Percentiles rank a stretch among this genome's conserved stretches.
phyloP scores from a whole-genome alignment of 495 filamentous ascomycete genomes.

The Margaritispora aquatica region DNA sequence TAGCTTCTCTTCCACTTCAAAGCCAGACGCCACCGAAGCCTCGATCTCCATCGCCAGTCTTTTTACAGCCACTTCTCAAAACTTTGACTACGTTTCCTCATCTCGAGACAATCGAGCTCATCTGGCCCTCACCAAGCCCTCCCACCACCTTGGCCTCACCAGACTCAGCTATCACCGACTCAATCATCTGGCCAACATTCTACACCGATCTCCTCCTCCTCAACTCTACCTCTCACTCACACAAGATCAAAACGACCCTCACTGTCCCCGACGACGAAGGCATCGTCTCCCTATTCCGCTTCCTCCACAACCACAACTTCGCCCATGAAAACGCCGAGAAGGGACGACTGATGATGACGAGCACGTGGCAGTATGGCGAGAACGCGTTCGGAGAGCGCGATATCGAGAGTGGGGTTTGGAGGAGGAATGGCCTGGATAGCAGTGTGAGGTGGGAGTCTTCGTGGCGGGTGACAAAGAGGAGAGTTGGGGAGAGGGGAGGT shows the following conservation, averaged over 20 bases:
- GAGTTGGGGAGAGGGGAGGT: no score
- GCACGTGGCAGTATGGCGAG: not conserved
- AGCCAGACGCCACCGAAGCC: no score
- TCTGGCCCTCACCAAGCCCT: not conserved
- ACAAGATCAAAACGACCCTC: not conserved
- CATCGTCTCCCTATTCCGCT: not conserved
- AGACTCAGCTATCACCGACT: no score
- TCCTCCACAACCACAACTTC: not conserved
- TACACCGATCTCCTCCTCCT: not conserved
- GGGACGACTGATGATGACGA: not conserved
- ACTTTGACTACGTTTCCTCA: not conserved
- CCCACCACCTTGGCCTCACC: no score
- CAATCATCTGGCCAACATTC: not conserved
- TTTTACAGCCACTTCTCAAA: not conserved
- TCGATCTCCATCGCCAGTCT: not conserved
- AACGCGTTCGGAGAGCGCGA: not conserved
- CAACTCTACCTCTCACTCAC: not conserved
- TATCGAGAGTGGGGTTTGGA: not conserved
- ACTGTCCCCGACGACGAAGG: not conserved
- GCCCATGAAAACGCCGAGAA: no score
- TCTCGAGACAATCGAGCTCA: not conserved
- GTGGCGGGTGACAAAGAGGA: no score
- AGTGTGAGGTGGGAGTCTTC: not conserved
- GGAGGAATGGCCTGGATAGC: not conserved
- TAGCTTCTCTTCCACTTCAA: no score